Conservation (phyloP, 2,329 filamentous ascomycete species). For the Phaeosphaeriaceae sp. region DNA sequence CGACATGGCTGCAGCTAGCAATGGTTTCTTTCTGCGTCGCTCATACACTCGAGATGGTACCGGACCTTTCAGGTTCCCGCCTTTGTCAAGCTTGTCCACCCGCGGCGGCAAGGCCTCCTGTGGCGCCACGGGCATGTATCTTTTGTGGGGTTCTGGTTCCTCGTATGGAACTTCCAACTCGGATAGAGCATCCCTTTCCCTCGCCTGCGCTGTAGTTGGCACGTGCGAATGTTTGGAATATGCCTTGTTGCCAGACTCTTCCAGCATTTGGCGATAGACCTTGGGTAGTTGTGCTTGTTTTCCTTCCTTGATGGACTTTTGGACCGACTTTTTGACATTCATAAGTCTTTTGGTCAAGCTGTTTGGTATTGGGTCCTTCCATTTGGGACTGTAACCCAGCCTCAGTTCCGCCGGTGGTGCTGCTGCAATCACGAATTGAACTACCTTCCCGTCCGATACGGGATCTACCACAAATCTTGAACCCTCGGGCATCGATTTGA, state of each 20-base stretch:
- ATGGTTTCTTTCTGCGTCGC: background rate
- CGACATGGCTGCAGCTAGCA: background rate
- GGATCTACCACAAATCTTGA: slow-evolving; percentile 28
- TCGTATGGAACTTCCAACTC: background rate
- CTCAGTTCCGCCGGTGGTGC: background rate
- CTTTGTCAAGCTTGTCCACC: background rate
- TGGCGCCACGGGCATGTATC: slow-evolving; percentile 2
- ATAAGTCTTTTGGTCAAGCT: background rate
- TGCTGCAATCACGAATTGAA: slow-evolving; percentile 34
- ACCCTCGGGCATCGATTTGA: slow-evolving; percentile 36
- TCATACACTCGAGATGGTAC: background rate
- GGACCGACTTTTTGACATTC: slow-evolving; percentile 19
- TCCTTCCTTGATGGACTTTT: slow-evolving; percentile 10
- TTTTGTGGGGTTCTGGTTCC: background rate
- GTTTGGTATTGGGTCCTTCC: background rate
- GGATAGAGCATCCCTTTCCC: background rate
- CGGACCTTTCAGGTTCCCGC: background rate
- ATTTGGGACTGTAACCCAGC: background rate
- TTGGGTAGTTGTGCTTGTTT: slow-evolving; percentile 17
- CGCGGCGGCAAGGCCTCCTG: background rate
- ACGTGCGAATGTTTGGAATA: slow-evolving; percentile 6
- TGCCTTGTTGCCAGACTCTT: background rate
- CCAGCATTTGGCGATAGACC: slow-evolving; percentile 9
- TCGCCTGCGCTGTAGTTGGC: background rate
- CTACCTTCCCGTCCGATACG: slow-evolving; percentile 24